Base-by-base conservation (phyloP, 192 early-diverging fungal species). In the Pilaira anomala region DNA sequence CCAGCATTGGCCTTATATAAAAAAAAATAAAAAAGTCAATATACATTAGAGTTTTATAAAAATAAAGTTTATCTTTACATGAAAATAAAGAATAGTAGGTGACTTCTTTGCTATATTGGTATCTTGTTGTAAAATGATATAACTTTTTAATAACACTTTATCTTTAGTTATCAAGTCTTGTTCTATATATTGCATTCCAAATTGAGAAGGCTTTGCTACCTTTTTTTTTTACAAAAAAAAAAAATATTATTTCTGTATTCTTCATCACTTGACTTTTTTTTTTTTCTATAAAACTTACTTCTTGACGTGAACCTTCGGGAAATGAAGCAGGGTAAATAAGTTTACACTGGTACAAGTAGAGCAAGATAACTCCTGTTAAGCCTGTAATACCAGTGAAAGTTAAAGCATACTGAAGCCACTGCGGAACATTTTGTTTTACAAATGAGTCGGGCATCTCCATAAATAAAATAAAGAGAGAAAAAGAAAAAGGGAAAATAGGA, bases 1-100 rank as follows among this genome's bases (percentile, higher is more conserved):
- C 97, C 97, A 18, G 97, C 97, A 66, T 99, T 99, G 26, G 95
- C 94, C 80, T 87, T n/a, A n/a, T n/a, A n/a, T n/a, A n/a, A n/a
- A n/a, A n/a, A n/a, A n/a, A n/a, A n/a, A n/a, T n/a, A n/a, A n/a
- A n/a, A n/a, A n/a, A n/a, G n/a, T n/a, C n/a, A n/a, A 41, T 28
- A 65, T 18, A 3, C 16, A 57, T 19, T 25, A 19, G n/a, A 70
- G 2, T 33, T 36, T 36, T 36, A 14, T 9, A 64, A 21, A 26
- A 25, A 22, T 39, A 39, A 26, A 51, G 11, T 63, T 18, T 44
- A 13, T 16, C 21, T 3, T 78, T 70, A 79, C 86, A 68, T 99
- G 97, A 58, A 90, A 91, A 64, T 93, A 96, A 5, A 98, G 62
- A 42, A 99, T 71, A 1, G 94, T 98, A 30, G 90, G 83, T 16